A percentile compares a stretch with the other conserved stretches of the same genome.
Evolutionary conservation across 2,329 filamentous ascomycete species (phyloP).

Genomic region (Alternaria solani): DNA sequence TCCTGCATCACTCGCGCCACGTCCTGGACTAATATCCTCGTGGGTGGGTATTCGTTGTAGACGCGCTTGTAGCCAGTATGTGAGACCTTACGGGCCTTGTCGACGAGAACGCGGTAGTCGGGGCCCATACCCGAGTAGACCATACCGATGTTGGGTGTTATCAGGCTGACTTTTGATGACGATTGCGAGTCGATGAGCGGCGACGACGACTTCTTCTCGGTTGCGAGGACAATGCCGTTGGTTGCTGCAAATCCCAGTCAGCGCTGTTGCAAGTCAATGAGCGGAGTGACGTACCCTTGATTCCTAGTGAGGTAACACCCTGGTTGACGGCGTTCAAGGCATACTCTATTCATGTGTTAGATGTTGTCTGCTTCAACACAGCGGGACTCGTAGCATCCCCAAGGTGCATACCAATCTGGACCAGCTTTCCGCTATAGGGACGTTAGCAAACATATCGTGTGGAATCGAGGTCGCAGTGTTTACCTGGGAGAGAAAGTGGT

Average conservation of each 20-base stretch:
- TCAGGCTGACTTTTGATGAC: slow-evolving; percentile 94
- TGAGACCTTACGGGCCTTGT: slow-evolving; percentile 97
- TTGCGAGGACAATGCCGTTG: slow-evolving; percentile 98
- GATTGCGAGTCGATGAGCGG: slow-evolving; percentile 95
- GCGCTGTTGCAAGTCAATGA: not conserved
- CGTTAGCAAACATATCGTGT: slow-evolving; percentile 56
- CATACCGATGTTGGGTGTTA: slow-evolving; percentile 99
- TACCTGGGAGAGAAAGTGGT: slow-evolving; percentile 99
- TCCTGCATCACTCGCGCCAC: slow-evolving; percentile 98
- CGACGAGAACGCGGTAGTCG: slow-evolving; percentile 96
- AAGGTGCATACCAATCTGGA: slow-evolving; percentile 83
- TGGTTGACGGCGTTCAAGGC: slow-evolving; percentile 99
- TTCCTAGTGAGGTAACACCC: slow-evolving; percentile 96
- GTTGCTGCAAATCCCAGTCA: slow-evolving; percentile 70
- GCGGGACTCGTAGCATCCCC: not conserved
- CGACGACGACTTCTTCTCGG: slow-evolving; percentile 99
- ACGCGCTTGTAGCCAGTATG: slow-evolving; percentile 99
- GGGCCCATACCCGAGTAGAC: slow-evolving; percentile 99
- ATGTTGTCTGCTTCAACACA: not conserved
- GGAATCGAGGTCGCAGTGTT: slow-evolving; percentile 46
- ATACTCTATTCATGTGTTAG: slow-evolving; percentile 74
- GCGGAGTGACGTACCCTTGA: slow-evolving; percentile 75
- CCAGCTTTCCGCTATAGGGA: slow-evolving; percentile 85
- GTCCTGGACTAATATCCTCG: slow-evolving; percentile 97
- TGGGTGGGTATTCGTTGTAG: slow-evolving; percentile 99